These are phyloP conservation scores for Aspergillus neoniger DNA, from an alignment of 2,329 filamentous ascomycete species.

Conservation along the genomic window DNA sequence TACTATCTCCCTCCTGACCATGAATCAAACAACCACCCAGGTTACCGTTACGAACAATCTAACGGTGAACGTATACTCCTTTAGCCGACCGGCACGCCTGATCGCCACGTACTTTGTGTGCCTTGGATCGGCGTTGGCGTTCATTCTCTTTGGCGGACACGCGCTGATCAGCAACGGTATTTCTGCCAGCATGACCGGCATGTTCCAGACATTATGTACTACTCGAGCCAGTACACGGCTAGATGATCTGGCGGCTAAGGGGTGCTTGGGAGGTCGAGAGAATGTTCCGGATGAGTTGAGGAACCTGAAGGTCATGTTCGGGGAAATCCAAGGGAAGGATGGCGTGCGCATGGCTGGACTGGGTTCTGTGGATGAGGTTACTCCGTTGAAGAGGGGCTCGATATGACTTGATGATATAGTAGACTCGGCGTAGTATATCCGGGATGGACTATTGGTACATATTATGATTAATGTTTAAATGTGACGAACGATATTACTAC, in stretches of 20 bases:
- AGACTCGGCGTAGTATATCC: too few species aligned
- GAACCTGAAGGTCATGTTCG: slow-evolving; percentile 20
- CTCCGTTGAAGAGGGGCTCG: background rate
- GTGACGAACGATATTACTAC: too few species aligned
- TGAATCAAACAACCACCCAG: slow-evolving; percentile 2
- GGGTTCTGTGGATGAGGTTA: slow-evolving; percentile 2
- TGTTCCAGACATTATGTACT: slow-evolving; percentile 16
- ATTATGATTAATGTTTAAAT: too few species aligned
- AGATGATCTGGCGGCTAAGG: slow-evolving; percentile 10
- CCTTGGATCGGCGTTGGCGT: slow-evolving; percentile 1
- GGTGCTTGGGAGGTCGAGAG: slow-evolving; percentile 17
- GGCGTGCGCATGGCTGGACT: background rate
- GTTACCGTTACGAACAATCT: slow-evolving; percentile 7
- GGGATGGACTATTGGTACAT: too few species aligned
- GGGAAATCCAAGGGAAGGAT: slow-evolving; percentile 7
- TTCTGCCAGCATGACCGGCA: slow-evolving; percentile 9
- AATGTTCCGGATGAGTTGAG: slow-evolving; percentile 20
- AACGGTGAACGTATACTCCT: slow-evolving; percentile 10
- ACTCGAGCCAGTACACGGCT: slow-evolving; percentile 13
- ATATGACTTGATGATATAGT: background rate
- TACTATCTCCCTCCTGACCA: slow-evolving; percentile 15
- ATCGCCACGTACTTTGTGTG: slow-evolving; percentile 13
- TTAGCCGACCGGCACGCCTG: slow-evolving; percentile 4
- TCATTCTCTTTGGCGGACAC: slow-evolving; percentile 9
- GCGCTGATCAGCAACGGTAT: slow-evolving; percentile 16